phyloP scores from a whole-genome alignment of 306 rosid genomes.

The Ormosia emarginata region DNA sequence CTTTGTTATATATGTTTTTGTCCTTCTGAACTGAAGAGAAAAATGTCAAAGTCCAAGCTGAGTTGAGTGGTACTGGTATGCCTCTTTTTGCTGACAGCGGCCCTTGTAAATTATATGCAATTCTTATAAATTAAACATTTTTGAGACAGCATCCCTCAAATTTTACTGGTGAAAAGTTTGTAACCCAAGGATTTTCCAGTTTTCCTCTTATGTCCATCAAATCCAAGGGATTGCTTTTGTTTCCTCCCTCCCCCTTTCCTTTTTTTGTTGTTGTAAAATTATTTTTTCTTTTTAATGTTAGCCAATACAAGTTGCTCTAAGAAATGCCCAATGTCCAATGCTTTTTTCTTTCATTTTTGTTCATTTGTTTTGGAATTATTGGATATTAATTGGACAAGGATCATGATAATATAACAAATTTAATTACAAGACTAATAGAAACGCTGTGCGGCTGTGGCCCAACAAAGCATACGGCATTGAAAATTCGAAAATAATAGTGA shows the following conservation, averaged over 20 bases:
- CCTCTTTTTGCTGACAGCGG: neutral
- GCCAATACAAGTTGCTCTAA: neutral
- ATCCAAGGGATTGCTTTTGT: neutral
- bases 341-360: neutral
- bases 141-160: constrained; percentile 8
- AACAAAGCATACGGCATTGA: neutral
- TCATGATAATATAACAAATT: too few relatives aligned
- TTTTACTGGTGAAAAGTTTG: neutral
- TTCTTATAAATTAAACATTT: constrained; percentile 21
- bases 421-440: too few relatives aligned
- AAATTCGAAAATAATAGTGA: neutral
- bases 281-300: neutral
- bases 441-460: neutral
- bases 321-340: neutral
- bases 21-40: neutral
- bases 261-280: neutral
- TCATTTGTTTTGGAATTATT: neutral
- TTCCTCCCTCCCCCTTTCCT: neutral
- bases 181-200: neutral
- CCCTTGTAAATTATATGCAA: constrained; percentile 27
- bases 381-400: neutral
- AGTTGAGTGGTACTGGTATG: neutral
- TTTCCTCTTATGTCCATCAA: constrained; percentile 11
- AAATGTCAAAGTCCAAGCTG: constrained; percentile 4
- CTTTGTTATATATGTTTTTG: neutral